These are phyloP conservation scores for Yarrowia sp. DNA, from an alignment of 805 yeast genomes.

Conservation along the genomic window DNA sequence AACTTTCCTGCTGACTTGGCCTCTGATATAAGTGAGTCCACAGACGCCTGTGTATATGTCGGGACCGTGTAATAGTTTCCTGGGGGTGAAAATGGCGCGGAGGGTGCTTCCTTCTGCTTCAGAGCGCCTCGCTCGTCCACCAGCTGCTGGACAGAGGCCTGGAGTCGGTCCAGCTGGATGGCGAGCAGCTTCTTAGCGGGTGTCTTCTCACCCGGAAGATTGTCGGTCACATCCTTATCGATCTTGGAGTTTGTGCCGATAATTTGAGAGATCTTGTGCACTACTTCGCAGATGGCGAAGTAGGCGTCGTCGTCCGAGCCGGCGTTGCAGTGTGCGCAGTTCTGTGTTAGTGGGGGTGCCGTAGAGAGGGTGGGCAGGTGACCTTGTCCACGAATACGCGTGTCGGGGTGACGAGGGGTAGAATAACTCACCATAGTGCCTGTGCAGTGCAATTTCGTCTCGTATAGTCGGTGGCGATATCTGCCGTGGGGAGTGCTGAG, in stretches of 20 bases:
- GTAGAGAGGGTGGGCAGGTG: neutral
- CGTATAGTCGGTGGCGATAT: constrained; percentile 22
- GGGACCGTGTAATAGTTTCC: constrained; percentile 7
- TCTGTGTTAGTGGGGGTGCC: constrained; percentile 10
- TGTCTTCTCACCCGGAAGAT: constrained; percentile 31
- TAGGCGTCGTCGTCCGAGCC: constrained; percentile 31
- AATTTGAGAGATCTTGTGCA: constrained; percentile 25
- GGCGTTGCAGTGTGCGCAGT: constrained; percentile 26
- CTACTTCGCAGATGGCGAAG: constrained; percentile 29
- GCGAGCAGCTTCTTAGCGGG: constrained; percentile 30
- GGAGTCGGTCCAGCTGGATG: constrained; percentile 27
- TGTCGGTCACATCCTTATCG: constrained; percentile 12
- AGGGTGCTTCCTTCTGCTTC: constrained; percentile 31
- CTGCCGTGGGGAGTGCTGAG: constrained; percentile 17
- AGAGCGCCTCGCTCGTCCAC: constrained; percentile 29
- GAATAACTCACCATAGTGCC: constrained; percentile 4
- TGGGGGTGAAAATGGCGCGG: neutral
- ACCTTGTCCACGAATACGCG: neutral
- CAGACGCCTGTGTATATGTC: constrained; percentile 17
- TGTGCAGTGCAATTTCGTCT: constrained; percentile 16
- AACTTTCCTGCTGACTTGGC: constrained; percentile 22
- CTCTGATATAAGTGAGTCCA: constrained; percentile 13
- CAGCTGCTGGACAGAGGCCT: constrained; percentile 28
- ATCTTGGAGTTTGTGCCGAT: constrained; percentile 19
- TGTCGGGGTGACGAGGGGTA: neutral